A percentile compares a stretch with the other conserved stretches of the same genome.
phyloP scores from a whole-genome alignment of 176 grass and related monocot species.

The Aechmea fasciata region DNA sequence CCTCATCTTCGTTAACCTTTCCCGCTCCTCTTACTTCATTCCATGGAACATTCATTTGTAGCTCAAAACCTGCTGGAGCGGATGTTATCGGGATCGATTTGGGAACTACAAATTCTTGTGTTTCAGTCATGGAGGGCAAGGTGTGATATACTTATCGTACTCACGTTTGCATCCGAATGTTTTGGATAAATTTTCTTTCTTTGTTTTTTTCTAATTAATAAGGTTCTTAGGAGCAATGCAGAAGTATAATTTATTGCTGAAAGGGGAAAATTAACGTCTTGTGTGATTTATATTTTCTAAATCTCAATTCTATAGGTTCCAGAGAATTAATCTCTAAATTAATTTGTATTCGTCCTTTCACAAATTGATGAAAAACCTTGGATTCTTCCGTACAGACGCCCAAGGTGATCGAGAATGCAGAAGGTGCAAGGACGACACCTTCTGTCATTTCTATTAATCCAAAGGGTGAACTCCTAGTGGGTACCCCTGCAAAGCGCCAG shows the following conservation, averaged over 20 bases:
- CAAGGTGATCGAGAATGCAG: slow-evolving; percentile 87
- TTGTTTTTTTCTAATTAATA: background rate
- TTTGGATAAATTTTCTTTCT: background rate
- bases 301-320: too few relatives aligned
- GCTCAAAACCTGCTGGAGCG: slow-evolving; percentile 50
- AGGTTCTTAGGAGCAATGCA: background rate
- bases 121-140: slow-evolving; percentile 94
- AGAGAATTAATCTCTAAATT: background rate
- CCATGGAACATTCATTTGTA: slow-evolving; percentile 15
- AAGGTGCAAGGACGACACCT: slow-evolving; percentile 84
- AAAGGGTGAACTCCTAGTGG: slow-evolving; percentile 72
- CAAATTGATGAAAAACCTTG: background rate
- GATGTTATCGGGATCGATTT: slow-evolving; percentile 96
- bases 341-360: background rate
- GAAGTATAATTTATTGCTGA: background rate
- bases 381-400: slow-evolving; percentile 31
- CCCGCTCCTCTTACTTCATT: background rate
- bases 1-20: background rate
- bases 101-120: slow-evolving; percentile 85
- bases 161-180: background rate
- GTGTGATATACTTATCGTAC: slow-evolving; percentile 15
- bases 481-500: slow-evolving; percentile 73
- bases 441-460: slow-evolving; percentile 84
- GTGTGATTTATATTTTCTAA: too few relatives aligned
- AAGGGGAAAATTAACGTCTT: too few relatives aligned